phyloP scores from a whole-genome alignment of 1,284 basidiomycete species.

The Cerrena zonata region DNA sequence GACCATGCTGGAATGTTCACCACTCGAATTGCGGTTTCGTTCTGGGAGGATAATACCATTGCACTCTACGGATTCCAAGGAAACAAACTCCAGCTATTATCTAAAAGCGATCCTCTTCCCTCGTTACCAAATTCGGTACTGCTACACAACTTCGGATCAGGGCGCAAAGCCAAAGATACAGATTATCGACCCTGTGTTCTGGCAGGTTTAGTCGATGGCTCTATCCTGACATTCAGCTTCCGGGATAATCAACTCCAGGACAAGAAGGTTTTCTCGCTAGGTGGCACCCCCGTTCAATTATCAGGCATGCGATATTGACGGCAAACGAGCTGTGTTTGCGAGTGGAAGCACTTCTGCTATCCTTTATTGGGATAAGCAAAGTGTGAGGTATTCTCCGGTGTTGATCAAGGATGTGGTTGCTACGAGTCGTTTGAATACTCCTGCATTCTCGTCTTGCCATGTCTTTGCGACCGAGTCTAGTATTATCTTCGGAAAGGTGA shows the following conservation, averaged over 20 bases:
- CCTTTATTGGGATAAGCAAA: conserved; percentile 62
- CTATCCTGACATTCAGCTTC: conserved; percentile 56
- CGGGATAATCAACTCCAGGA: conserved; percentile 45
- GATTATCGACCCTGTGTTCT: conserved; percentile 56
- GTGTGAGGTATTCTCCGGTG: conserved; percentile 65
- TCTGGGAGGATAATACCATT: conserved; percentile 71
- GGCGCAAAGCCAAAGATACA: conserved; percentile 28
- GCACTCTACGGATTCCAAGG: conserved; percentile 49
- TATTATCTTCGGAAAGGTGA: conserved; percentile 60
- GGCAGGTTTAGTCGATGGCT: conserved; percentile 77
- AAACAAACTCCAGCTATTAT: conserved; percentile 35
- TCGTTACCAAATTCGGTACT: conserved; percentile 68
- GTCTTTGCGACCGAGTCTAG: conserved; percentile 52
- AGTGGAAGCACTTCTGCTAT: conserved; percentile 58
- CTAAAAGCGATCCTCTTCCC: conserved; percentile 42
- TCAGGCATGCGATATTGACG: conserved; percentile 46
- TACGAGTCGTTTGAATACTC: conserved; percentile 46
- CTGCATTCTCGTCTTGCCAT: conserved; percentile 46
- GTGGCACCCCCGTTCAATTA: conserved; percentile 61
- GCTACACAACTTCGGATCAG: conserved; percentile 57
- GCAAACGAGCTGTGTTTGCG: conserved; percentile 54
- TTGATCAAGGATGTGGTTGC: conserved; percentile 68
- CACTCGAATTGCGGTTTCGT: conserved; percentile 55
- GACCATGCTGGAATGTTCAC: conserved; percentile 44
- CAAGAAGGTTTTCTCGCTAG: conserved; percentile 61